Percentiles rank a stretch among this genome's conserved stretches.
Evolutionary conservation across 2,329 filamentous ascomycete genomes (phyloP).

Genomic region (Alternaria postmessia): DNA sequence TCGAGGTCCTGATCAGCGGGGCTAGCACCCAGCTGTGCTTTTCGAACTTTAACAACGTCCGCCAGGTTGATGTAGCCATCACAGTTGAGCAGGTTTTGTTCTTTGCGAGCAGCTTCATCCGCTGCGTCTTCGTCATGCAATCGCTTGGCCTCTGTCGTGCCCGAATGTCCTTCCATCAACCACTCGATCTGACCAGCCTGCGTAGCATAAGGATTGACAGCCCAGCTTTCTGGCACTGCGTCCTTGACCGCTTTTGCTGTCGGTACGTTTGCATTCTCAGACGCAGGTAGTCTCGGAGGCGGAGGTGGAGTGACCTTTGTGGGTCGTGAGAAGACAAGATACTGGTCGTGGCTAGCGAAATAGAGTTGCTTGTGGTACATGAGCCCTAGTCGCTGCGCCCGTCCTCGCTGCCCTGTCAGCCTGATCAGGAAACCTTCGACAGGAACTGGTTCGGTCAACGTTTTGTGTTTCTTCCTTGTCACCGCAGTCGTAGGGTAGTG

Average conservation of each 20-base stretch:
- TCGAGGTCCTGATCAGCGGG: slow-evolving; percentile 63
- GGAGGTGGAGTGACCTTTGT: slow-evolving; percentile 65
- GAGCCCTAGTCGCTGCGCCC: slow-evolving; percentile 65
- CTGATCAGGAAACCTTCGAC: slow-evolving; percentile 72
- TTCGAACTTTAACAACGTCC: slow-evolving; percentile 65
- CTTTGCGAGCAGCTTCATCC: slow-evolving; percentile 66
- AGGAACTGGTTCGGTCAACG: slow-evolving; percentile 66
- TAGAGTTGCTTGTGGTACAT: slow-evolving; percentile 72
- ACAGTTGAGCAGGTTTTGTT: slow-evolving; percentile 65
- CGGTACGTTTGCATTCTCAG: slow-evolving; percentile 58
- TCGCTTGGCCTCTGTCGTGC: slow-evolving; percentile 56
- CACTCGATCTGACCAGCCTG: slow-evolving; percentile 64
- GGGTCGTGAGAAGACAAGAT: slow-evolving; percentile 68
- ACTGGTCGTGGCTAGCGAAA: slow-evolving; percentile 70
- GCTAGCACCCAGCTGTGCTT: slow-evolving; percentile 60
- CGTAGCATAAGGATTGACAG: slow-evolving; percentile 68
- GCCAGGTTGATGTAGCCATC: slow-evolving; percentile 71
- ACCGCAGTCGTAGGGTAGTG: slow-evolving; percentile 67
- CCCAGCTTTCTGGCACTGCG: slow-evolving; percentile 67
- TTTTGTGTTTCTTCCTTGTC: slow-evolving; percentile 50
- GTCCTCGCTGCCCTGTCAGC: slow-evolving; percentile 69
- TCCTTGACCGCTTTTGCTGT: slow-evolving; percentile 63
- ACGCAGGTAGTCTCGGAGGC: slow-evolving; percentile 61
- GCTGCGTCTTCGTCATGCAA: slow-evolving; percentile 66
- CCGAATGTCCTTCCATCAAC: slow-evolving; percentile 56